Conservation (phyloP, 2,329 filamentous ascomycete genomes). For the Colletotrichum sp. region DNA sequence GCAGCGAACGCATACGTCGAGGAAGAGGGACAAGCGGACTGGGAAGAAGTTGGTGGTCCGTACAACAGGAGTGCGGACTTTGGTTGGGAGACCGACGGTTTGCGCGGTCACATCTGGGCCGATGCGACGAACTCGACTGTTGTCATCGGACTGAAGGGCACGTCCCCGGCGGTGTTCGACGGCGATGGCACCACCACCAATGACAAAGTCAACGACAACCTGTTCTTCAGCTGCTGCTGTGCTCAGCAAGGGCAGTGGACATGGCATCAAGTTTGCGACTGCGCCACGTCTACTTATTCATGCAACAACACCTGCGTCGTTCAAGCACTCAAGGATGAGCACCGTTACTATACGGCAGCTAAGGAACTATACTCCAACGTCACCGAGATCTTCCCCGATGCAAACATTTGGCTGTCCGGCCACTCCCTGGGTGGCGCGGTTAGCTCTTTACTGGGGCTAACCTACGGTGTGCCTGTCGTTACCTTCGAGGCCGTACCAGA, state of each 20-base stretch:
- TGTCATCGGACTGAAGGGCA: constrained; percentile 92
- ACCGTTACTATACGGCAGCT: constrained; percentile 89
- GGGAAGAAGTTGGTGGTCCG: constrained; percentile 78
- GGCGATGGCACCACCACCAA: constrained; percentile 97
- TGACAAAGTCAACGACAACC: constrained; percentile 96
- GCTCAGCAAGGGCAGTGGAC: constrained; percentile 89
- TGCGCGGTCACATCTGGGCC: constrained; percentile 91
- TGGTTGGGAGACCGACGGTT: constrained; percentile 88
- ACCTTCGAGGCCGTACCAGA: constrained; percentile 95
- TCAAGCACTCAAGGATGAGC: constrained; percentile 77
- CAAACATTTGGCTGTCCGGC: constrained; percentile 87
- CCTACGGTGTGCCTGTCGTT: constrained; percentile 87
- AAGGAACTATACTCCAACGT: constrained; percentile 92
- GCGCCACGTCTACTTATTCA: constrained; percentile 82
- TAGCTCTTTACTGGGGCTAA: constrained; percentile 85
- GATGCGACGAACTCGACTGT: constrained; percentile 86
- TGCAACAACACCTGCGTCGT: constrained; percentile 93
- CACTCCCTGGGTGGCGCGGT: constrained; percentile 93
- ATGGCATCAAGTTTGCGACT: constrained; percentile 93
- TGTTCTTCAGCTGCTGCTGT: constrained; percentile 98
- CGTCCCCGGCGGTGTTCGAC: constrained; percentile 88
- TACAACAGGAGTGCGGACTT: constrained; percentile 91
- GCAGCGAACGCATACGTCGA: constrained; percentile 88
- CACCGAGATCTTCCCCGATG: constrained; percentile 82
- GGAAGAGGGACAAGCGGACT: constrained; percentile 73